Conservation (phyloP, 2,329 filamentous ascomycete genomes). For the Trichoderma sp. region DNA sequence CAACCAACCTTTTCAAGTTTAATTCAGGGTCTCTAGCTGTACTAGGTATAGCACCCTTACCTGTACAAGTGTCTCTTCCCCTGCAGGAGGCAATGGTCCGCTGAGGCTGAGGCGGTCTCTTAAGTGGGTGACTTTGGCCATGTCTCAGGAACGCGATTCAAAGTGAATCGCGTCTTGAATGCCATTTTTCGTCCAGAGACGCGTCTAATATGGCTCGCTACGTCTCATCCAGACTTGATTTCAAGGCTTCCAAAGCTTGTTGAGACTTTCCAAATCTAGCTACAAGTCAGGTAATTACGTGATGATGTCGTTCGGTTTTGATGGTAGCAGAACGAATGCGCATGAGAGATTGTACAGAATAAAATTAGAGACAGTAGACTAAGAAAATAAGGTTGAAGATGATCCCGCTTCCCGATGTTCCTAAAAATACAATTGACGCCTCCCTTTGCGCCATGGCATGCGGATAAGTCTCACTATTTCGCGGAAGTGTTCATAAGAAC, state of each 20-base stretch:
- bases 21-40: not conserved
- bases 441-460: not conserved
- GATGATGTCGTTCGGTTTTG: not conserved
- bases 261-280: not conserved
- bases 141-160: not conserved
- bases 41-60: not conserved
- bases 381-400: not conserved
- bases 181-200: not conserved
- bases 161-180: constrained; percentile 18
- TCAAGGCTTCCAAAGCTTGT: no score
- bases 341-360: not conserved
- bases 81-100: not conserved
- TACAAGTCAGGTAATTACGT: not conserved
- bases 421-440: not conserved
- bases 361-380: not conserved
- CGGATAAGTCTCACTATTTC: not conserved
- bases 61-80: not conserved
- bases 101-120: not conserved
- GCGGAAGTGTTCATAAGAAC: no score
- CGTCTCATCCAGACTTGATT: not conserved
- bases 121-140: not conserved
- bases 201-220: not conserved
- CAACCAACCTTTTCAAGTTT: not conserved
- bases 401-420: not conserved
- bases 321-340: no score